Percentiles rank a stretch among this genome's conserved stretches.
These are phyloP conservation scores for Neonectria coccinea DNA, from an alignment of 2,329 filamentous ascomycete genomes.

Conservation along the genomic window DNA sequence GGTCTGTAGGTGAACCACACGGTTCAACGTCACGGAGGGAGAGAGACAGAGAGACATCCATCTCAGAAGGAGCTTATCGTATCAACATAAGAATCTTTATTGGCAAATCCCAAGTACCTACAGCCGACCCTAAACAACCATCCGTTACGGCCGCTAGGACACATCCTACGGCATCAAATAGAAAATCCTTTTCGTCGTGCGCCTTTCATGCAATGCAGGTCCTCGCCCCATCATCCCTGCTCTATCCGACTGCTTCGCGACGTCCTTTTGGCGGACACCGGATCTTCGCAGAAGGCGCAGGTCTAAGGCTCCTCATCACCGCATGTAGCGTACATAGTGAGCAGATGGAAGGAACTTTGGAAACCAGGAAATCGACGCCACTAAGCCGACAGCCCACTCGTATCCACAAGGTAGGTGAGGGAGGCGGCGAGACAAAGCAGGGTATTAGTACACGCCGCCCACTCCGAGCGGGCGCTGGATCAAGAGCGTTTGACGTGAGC, in stretches of 20 bases:
- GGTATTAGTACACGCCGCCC: constrained; percentile 44
- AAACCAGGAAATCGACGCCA: constrained; percentile 29
- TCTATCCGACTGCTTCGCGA: constrained; percentile 42
- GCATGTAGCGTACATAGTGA: constrained; percentile 49
- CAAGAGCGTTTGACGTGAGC: constrained; percentile 18
- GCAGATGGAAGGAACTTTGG: constrained; percentile 35
- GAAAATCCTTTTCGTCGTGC: constrained; percentile 55
- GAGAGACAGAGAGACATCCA: neutral
- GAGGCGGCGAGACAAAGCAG: constrained; percentile 29
- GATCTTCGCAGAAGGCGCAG: constrained; percentile 51
- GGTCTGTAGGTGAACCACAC: neutral
- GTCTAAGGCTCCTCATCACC: constrained; percentile 60
- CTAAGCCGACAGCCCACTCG: constrained; percentile 28
- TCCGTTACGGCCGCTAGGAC: constrained; percentile 29
- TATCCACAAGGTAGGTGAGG: constrained; percentile 4
- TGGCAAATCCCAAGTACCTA: constrained; percentile 40
- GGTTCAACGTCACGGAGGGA: neutral
- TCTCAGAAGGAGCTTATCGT: neutral
- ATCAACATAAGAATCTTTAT: constrained; percentile 36
- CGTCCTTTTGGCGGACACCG: constrained; percentile 27
- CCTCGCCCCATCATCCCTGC: constrained; percentile 62
- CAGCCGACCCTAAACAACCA: constrained; percentile 32
- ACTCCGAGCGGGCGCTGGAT: constrained; percentile 29
- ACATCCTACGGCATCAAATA: constrained; percentile 35
- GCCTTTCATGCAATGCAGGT: constrained; percentile 64